Base-by-base conservation (phyloP, 2,329 filamentous ascomycete genomes). In the Claviceps sorghi region DNA sequence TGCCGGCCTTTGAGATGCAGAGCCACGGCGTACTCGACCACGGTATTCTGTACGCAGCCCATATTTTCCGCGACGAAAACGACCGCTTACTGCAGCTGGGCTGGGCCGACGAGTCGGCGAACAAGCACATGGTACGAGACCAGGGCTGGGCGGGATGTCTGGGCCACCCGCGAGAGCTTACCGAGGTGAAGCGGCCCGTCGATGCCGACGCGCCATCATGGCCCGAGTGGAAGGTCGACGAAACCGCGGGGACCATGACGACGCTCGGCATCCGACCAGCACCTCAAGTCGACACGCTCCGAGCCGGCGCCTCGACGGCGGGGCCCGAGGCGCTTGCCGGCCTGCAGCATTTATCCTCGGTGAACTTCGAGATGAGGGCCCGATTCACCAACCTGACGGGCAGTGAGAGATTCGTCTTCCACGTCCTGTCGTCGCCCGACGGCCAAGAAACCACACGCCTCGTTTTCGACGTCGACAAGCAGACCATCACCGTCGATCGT, bases 21-120 rank as follows among this genome's bases (percentile, higher is more conserved):
- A 51, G 48, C 45, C 55, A 57, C 19, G 52, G 50, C 8, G 44
- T 55, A 30, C 54, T 60, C 4, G 58, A 60, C 49, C 58, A 61
- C 26, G 59, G 58, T 19, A 40, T 57, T 19, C 41, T 58, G 11
- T 59, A 61, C 51, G 59, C 59, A 5, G 56, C 54, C 4, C 59
- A 61, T 52, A 49, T 59, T 3, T 59, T 61, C 55, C 51, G 51
- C 30, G 59, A 60, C 40, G 52, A 52, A 15, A 9, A 51, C 26
- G 46, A 50, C 30, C 48, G 56, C 2, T 21, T 57, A 13, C 43
- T 58, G 7, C 56, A 58, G 48, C 55, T 58, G n/a, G 56, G 56
- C 8, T 58, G 55, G 56, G 56, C 55, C 3, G 56, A 58, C 34
- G 55, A 58, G 50, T 34, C 53, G 6, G 56, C 56, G 1, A 56